Evolutionary conservation across 2,329 filamentous ascomycete species (phyloP), one percentile per base, ranked within the genome.

Genomic region (Sporothrix dimorphospora): DNA sequence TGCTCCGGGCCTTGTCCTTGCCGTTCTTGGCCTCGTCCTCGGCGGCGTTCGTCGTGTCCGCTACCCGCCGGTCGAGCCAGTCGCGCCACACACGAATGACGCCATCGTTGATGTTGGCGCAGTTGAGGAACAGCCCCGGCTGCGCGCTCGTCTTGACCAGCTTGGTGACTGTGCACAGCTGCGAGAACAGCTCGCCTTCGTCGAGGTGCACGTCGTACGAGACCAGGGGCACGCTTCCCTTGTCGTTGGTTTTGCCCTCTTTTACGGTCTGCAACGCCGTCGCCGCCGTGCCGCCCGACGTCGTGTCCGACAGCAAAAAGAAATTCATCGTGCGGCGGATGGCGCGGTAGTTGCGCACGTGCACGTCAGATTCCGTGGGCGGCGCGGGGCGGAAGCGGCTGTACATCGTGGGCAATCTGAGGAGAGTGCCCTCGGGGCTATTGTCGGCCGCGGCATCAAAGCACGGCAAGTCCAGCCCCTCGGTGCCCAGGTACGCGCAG

Each of bases 21-120:
- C 75, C 19, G 1, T 4, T 21, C 19, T 49, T 49, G 47, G 19
- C 9, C 8, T 24, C 49, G n/a, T 19, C 53, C 14, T 7, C 27
- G 3, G 14, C 3, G 53, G 11, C 9, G n/a, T n/a, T n/a, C n/a
- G n/a, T n/a, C n/a, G n/a, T 38, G 30, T n/a, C 38, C 11, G 81
- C 79, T n/a, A 7, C 30, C 11, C 34, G 5, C 16, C 14, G 6
- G 6, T 84, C 83, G 47, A 96, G 82, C 92, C 93, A 96, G 19
- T 90, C 83, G 69, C 92, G 86, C 85, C 89, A 94, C 0, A 96
- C 84, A 38, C 92, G 86, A 51, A 94, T 82, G 5, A 93, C 86
- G 1, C 90, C 85, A 71, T 94, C 90, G 70, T 88, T 87, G 51
- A 95, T 83, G 55, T 88, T 89, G 69, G 91, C 86, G 73, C 89